Evolutionary conservation across 75 land plant genomes (phyloP), one percentile per base, ranked within the genome.

Genomic region (Sequoiadendron giganteum): DNA sequence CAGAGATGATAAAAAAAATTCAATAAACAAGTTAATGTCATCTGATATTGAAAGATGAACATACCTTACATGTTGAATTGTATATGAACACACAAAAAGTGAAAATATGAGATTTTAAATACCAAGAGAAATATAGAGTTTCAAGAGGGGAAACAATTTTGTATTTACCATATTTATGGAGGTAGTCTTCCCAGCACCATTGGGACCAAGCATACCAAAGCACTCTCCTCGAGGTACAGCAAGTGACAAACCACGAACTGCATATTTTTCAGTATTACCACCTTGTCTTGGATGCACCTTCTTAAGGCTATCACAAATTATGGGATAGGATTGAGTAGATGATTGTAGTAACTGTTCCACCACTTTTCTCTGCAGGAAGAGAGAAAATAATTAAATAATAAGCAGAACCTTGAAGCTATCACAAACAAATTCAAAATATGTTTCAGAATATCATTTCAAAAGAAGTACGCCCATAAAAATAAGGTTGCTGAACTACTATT

Each of bases 141-240:
- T 82, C n/a, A 70, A 56, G 15, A 70, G 19, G 48, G 34, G 5
- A 75, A 87, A 49, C 52, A 86, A 75, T 28, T 45, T 21, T 28
- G 0, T 7, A 87, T 90, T 86, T 65, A 97, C 99, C 99, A 98
- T 98, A 86, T 89, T 94, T 55, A 98, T 96, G 78, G 96, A 96
- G 21, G 99, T 91, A 18, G 99, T 98, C 85, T 98, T 98, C 54
- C 99, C 99, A 52, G 99, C 99, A 87, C 99, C 99, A 90, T 98
- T 98, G 15, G 99, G 99, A 75, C 99, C 99, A 80, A 98, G 96
- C 94, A 98, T 94, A 15, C 99, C 99, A 92, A 98, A 97, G 73
- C 99, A 98, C 88, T 98, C 96, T 40, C 99, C 99, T 83, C 79
- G 92, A 81, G 95, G 93, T 86, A 98, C 70, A 85, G 99, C 99